These are phyloP conservation scores for Jasminum sambac DNA, from an alignment of 257 asterid genomes.

Conservation along the genomic window DNA sequence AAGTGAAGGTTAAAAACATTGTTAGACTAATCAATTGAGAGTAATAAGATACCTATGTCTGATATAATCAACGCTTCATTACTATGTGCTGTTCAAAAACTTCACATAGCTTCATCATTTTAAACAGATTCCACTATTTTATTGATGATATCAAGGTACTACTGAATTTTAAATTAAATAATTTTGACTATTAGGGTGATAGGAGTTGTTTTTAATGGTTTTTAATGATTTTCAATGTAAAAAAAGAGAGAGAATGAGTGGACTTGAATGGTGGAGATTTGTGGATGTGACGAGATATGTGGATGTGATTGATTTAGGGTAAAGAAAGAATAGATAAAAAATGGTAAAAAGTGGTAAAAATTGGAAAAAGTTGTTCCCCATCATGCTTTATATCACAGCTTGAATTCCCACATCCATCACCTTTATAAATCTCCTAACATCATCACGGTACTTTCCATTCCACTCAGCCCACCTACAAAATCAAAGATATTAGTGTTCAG, in stretches of 20 bases:
- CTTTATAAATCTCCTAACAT: slow-evolving; percentile 85
- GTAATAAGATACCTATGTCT: neutral
- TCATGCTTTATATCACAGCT: slow-evolving; percentile 13
- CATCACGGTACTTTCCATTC: slow-evolving; percentile 97
- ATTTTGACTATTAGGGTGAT: too few species aligned
- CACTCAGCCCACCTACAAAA: slow-evolving; percentile 96
- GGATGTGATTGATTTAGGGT: too few species aligned
- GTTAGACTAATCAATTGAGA: neutral
- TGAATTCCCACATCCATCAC: slow-evolving; percentile 38
- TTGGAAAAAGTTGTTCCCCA: too few species aligned
- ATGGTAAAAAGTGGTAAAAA: too few species aligned
- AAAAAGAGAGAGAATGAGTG: too few species aligned
- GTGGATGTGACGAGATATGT: too few species aligned
- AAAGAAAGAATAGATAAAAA: too few species aligned
- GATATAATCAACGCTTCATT: neutral
- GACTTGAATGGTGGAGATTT: too few species aligned
- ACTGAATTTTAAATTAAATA: neutral
- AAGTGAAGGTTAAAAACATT: neutral
- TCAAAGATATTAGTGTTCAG: slow-evolving; percentile 23
- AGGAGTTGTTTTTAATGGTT: too few species aligned
- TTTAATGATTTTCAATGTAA: too few species aligned
- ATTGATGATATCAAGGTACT: slow-evolving; percentile 5
- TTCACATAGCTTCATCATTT: neutral
- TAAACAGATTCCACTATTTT: neutral
- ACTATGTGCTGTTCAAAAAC: neutral